A percentile compares a stretch with the other conserved stretches of the same genome.
These are phyloP conservation scores for Rhinocladiella mackenziei DNA, from an alignment of 2,329 filamentous ascomycete species.

Conservation along the genomic window DNA sequence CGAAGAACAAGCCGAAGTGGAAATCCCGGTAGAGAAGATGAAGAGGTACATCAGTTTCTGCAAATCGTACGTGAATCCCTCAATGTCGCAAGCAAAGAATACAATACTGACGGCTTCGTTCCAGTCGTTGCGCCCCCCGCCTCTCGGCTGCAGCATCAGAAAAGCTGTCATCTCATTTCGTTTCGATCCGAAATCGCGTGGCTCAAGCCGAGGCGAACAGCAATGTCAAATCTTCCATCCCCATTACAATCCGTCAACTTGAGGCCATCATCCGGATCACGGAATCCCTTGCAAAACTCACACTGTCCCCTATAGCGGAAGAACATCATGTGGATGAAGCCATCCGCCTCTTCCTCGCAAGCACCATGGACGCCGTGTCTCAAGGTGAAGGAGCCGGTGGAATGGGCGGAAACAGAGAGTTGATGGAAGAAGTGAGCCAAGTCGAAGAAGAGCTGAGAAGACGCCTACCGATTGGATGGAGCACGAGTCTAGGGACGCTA, in stretches of 20 bases:
- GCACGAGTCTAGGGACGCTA: conserved; percentile 80
- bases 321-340: conserved; percentile 95
- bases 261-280: conserved; percentile 97
- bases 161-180: conserved; percentile 94
- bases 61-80: conserved; percentile 68
- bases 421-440: conserved; percentile 83
- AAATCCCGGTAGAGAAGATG: conserved; percentile 95
- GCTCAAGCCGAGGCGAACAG: conserved; percentile 86
- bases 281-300: conserved; percentile 88
- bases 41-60: conserved; percentile 96
- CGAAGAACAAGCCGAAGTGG: conserved; percentile 78
- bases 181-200: conserved; percentile 90
- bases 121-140: conserved; percentile 81
- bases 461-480: conserved; percentile 90
- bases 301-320: conserved; percentile 77
- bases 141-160: conserved; percentile 87
- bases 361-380: conserved; percentile 95
- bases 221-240: conserved; percentile 86
- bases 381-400: conserved; percentile 68
- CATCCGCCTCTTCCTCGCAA: conserved; percentile 91
- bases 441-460: conserved; percentile 86
- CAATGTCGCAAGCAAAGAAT: neutral
- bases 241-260: conserved; percentile 94
- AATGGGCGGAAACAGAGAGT: conserved; percentile 65
- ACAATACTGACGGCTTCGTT: too few relatives aligned